A percentile compares a stretch with the other conserved stretches of the same genome.
phyloP scores from a whole-genome alignment of 139 green algal species.

The Choricystis sp. region DNA sequence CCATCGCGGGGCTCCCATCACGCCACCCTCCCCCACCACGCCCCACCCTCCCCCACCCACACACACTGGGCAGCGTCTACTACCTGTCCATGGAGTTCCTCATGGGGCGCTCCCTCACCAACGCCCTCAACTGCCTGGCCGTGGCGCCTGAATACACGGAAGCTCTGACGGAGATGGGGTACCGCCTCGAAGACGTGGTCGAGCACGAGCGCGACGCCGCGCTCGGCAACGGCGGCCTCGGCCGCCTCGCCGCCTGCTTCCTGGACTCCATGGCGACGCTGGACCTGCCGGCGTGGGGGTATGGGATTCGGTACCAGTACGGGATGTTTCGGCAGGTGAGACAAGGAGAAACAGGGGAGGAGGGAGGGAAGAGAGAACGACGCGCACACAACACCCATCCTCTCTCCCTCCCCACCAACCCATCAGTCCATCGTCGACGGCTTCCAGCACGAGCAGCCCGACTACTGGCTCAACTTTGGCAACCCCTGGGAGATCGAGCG shows the following conservation, averaged over 20 bases:
- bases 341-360: neutral
- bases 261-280: conserved; percentile 96
- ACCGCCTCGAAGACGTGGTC: conserved; percentile 56
- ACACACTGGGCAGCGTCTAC: conserved; percentile 79
- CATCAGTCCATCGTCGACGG: conserved; percentile 68
- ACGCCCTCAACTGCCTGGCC: conserved; percentile 85
- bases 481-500: conserved; percentile 96
- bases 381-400: neutral
- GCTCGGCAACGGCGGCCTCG: conserved; percentile 94
- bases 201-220: conserved; percentile 40
- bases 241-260: conserved; percentile 94
- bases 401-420: neutral
- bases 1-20: neutral
- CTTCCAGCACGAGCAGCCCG: conserved; percentile 88
- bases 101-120: conserved; percentile 88
- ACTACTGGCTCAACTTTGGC: conserved; percentile 94
- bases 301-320: conserved; percentile 98
- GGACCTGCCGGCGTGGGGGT: conserved; percentile 95
- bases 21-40: too few relatives aligned
- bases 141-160: conserved; percentile 64
- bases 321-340: conserved; percentile 90
- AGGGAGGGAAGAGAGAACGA: neutral
- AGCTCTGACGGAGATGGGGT: conserved; percentile 68
- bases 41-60: too few relatives aligned
- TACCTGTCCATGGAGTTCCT: conserved; percentile 95